Evolutionary conservation across 148 eudicot genomes (phyloP).

Genomic region (Rhododendron mucronatum): DNA sequence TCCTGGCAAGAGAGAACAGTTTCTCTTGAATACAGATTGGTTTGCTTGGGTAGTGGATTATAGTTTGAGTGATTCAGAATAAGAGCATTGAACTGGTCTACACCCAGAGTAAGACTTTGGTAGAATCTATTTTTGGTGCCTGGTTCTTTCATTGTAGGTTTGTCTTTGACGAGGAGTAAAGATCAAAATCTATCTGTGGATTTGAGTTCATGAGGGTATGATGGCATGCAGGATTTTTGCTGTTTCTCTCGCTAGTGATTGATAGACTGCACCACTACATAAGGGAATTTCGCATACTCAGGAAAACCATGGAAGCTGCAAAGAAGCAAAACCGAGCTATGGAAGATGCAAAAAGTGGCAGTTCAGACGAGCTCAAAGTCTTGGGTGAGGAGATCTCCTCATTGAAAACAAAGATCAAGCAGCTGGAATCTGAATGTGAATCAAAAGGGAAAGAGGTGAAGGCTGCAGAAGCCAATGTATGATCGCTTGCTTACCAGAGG

Average conservation of each 20-base stretch:
- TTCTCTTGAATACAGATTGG: background rate
- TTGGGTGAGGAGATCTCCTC: conserved; percentile 25
- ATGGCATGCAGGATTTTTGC: conserved; percentile 33
- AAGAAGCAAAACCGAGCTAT: conserved; percentile 33
- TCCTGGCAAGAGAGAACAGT: background rate
- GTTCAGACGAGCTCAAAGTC: conserved; percentile 20
- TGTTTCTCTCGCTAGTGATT: conserved; percentile 39
- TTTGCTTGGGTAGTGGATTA: background rate
- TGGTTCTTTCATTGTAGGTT: background rate
- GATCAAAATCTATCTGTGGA: background rate
- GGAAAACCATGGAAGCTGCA: conserved; percentile 32
- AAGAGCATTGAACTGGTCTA: background rate
- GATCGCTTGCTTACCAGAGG: conserved; percentile 24
- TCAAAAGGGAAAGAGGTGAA: conserved; percentile 26
- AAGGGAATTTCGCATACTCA: conserved; percentile 36
- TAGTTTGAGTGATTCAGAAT: background rate
- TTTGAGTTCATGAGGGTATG: background rate
- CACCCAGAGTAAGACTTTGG: background rate
- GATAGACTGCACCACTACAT: conserved; percentile 47
- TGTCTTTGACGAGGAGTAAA: background rate
- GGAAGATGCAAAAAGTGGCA: conserved; percentile 24
- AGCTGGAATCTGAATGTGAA: conserved; percentile 27
- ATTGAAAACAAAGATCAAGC: conserved; percentile 18
- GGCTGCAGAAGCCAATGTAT: conserved; percentile 23
- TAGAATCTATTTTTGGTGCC: background rate